Evolutionary conservation across 2,329 filamentous ascomycete species (phyloP).

Genomic region (Scleromitrula shiraiana): DNA sequence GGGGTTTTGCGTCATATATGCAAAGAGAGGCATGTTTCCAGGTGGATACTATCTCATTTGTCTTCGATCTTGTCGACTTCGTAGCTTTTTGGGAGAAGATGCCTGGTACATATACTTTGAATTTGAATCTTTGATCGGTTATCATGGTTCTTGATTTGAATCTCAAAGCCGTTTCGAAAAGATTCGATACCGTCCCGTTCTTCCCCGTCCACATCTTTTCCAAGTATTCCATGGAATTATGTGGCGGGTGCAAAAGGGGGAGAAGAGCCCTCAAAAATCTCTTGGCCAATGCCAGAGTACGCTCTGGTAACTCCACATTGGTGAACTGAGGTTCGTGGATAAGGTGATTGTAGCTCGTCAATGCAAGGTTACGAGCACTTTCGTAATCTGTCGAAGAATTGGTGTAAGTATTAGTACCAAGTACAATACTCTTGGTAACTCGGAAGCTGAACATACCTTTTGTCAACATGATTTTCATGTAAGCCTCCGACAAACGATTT

Average conservation of each 20-base stretch:
- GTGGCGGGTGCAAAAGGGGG: not conserved
- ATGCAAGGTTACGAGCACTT: not conserved
- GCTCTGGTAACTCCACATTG: not conserved
- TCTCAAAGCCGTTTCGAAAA: constrained; percentile 1
- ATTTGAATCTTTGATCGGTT: not conserved
- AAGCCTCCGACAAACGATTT: not conserved
- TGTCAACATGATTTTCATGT: not conserved
- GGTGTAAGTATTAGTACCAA: not conserved
- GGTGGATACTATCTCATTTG: not conserved
- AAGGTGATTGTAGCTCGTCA: not conserved
- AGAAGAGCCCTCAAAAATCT: not conserved
- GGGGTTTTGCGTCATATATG: not conserved
- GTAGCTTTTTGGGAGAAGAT: not conserved
- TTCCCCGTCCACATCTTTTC: not conserved
- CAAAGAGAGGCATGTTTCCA: constrained; percentile 1
- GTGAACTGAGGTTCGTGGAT: not conserved
- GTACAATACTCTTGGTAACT: not conserved
- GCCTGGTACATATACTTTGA: not conserved
- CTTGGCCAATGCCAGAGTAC: not conserved
- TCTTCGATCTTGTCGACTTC: not conserved
- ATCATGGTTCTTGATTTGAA: not conserved
- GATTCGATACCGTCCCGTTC: not conserved
- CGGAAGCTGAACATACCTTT: not conserved
- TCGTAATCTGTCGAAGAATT: not conserved
- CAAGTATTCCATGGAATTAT: not conserved